These are phyloP conservation scores for Salmacisia buchloeana DNA, from an alignment of 1,284 basidiomycete species.

Conservation along the genomic window DNA sequence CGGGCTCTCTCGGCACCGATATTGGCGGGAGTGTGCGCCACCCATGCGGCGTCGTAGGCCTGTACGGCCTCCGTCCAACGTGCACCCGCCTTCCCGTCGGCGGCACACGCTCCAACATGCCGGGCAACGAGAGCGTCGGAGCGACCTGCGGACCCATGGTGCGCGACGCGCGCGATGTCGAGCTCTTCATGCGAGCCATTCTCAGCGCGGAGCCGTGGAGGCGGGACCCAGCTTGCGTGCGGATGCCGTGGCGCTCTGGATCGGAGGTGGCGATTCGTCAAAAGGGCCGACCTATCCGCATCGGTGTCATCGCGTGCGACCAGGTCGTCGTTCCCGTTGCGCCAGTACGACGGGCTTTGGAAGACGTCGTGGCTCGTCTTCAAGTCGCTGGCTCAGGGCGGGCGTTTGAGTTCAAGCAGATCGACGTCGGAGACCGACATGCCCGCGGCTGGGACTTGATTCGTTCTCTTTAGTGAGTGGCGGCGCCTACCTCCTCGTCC, in stretches of 20 bases:
- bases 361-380: no score
- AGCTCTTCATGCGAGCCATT: constrained; percentile 24
- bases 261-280: neutral
- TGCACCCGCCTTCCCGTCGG: constrained; percentile 21
- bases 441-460: no score
- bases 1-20: constrained; percentile 29
- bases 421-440: no score
- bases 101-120: constrained; percentile 24
- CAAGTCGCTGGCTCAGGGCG: no score
- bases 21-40: constrained; percentile 32
- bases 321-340: no score
- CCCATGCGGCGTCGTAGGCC: constrained; percentile 20
- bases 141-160: constrained; percentile 25
- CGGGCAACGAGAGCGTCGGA: constrained; percentile 24
- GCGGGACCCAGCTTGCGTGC: neutral
- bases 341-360: no score
- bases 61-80: constrained; percentile 28
- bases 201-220: no score
- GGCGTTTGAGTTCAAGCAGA: no score
- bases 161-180: constrained; percentile 19
- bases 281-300: no score
- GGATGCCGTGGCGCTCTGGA: neutral
- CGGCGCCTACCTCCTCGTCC: no score
- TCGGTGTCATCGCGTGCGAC: no score
- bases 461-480: no score